phyloP scores from a whole-genome alignment of 208 protist species.

The Acanthamoeba royreba region DNA sequence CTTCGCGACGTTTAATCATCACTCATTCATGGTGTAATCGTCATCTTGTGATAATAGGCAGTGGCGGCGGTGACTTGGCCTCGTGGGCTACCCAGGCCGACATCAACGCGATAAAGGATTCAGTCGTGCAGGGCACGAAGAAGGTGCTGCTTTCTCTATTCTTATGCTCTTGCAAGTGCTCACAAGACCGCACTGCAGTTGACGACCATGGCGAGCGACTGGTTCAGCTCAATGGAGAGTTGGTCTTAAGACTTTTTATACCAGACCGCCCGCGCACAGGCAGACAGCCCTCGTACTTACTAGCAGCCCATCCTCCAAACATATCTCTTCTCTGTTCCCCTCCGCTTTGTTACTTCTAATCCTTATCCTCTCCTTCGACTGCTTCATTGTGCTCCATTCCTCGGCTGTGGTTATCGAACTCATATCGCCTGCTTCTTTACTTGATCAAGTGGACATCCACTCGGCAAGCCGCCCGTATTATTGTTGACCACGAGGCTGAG shows the following conservation, averaged over 20 bases:
- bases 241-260: background rate
- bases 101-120: background rate
- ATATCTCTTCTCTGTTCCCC: no score
- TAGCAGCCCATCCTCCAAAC: no score
- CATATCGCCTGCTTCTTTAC: no score
- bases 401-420: no score
- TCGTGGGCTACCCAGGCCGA: background rate
- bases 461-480: no score
- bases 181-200: background rate
- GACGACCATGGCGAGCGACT: background rate
- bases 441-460: no score
- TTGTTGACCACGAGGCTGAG: no score
- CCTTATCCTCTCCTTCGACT: no score
- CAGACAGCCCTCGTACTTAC: no score
- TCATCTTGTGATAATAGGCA: background rate
- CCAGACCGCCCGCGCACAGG: no score
- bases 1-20: background rate
- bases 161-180: background rate
- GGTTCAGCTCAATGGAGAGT: conserved; percentile 23
- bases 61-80: background rate
- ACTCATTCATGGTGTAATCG: background rate
- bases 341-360: no score
- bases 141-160: background rate
- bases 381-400: no score
- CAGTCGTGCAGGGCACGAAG: background rate